Conservation (phyloP, 345 rosid genomes). For the Citrus reticulata region DNA sequence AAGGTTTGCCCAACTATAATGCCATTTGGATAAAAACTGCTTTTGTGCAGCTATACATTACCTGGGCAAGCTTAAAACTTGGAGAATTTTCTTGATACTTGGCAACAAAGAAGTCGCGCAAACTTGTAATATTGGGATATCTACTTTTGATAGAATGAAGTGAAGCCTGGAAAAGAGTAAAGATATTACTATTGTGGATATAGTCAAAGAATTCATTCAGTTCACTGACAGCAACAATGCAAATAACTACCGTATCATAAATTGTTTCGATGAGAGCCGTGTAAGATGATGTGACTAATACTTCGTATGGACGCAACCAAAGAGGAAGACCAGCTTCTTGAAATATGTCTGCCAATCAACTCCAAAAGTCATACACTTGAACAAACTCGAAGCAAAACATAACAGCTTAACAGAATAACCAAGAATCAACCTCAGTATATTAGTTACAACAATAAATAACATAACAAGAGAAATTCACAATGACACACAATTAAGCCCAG, state of each 20-base stretch:
- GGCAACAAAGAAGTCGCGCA: constrained; percentile 89
- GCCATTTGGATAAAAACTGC: neutral
- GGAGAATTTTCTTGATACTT: constrained; percentile 85
- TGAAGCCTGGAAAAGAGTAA: constrained; percentile 66
- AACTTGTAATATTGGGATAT: constrained; percentile 75
- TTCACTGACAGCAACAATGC: constrained; percentile 4
- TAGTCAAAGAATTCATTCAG: constrained; percentile 4
- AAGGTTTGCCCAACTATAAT: neutral
- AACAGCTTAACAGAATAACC: neutral
- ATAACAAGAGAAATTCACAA: neutral
- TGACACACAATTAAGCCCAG: neutral
- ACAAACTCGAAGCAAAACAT: neutral
- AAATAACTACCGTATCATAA: constrained; percentile 79
- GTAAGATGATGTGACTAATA: constrained; percentile 93
- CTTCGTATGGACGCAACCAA: constrained; percentile 98
- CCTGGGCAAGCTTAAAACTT: constrained; percentile 96
- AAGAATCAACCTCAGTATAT: neutral
- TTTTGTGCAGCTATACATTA: constrained; percentile 26
- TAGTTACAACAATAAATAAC: neutral
- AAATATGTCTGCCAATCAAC: constrained; percentile 70
- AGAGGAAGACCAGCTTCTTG: constrained; percentile 99
- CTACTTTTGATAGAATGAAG: constrained; percentile 97
- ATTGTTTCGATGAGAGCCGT: constrained; percentile 98
- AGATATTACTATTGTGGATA: constrained; percentile 10
- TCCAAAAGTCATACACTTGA: constrained; percentile 7